Evolutionary conservation across 2,329 filamentous ascomycete species (phyloP).

Genomic region (Epichloe bromicola): DNA sequence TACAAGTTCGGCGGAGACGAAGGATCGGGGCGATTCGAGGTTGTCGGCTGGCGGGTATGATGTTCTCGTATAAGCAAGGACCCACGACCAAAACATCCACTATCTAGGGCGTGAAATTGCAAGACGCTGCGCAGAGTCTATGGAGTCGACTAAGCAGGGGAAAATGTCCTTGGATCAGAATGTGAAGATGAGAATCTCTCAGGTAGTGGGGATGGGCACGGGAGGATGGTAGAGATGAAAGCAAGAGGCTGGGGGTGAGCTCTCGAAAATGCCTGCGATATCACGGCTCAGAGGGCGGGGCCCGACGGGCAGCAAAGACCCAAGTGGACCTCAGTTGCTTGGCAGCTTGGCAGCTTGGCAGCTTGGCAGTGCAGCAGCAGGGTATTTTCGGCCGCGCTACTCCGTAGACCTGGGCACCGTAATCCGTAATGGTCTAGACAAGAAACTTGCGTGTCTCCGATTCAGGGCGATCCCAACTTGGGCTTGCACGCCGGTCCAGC

Average conservation of each 20-base stretch:
- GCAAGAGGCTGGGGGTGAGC: conserved; percentile 6
- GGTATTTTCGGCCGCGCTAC: conserved; percentile 2
- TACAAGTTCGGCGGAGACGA: conserved; percentile 2
- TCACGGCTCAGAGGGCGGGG: conserved; percentile 4
- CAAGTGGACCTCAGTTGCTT: not conserved
- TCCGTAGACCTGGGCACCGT: not conserved
- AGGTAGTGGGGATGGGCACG: not conserved
- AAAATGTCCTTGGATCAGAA: not conserved
- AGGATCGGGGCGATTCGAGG: conserved; percentile 1
- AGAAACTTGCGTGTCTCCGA: not conserved
- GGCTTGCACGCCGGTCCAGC: not conserved
- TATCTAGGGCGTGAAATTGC: not conserved
- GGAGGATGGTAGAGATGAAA: conserved; percentile 2
- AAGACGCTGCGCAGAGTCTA: not conserved
- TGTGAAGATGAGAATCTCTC: conserved; percentile 3
- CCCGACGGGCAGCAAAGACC: conserved; percentile 5
- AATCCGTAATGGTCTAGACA: no score
- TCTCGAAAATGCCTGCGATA: conserved; percentile 3
- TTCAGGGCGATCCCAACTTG: not conserved
- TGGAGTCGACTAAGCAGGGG: not conserved
- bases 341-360: not conserved
- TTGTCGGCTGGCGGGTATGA: not conserved
- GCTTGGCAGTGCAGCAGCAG: conserved; percentile 5
- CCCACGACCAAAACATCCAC: not conserved
- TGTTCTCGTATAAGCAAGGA: not conserved